Base-by-base conservation (phyloP, 2,329 filamentous ascomycete genomes). In the Trichoderma guizhouense region DNA sequence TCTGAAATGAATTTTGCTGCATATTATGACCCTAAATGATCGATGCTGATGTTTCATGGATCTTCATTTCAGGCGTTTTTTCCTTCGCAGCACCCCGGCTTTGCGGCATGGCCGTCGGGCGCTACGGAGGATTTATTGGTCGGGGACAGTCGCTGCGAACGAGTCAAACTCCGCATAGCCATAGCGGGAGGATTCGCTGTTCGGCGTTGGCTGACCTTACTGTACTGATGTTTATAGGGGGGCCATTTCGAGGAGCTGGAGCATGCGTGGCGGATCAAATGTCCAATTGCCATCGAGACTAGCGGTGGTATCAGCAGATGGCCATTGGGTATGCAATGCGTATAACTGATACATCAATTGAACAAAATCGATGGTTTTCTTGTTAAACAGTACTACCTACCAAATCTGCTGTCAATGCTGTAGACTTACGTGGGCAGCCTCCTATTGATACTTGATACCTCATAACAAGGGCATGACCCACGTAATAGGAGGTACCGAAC, bases 21-120 rank as follows among this genome's bases (percentile, higher is more conserved):
- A 21, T 51, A 51, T n/a, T 21, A 51, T 51, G n/a, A 21, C 43
- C 43, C n/a, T 51, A 21, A 21, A 51, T 51, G 43, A 21, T 14
- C 21, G 5, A 14, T 24, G 58, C 58, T 61, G 32, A 21, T 61
- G 32, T 32, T 61, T 32, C 58, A 14, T 34, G 9, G 30, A 24
- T 60, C 0, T 34, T 60, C 28, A 34, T 60, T 9, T 60, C n/a
- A 21, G 43, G 43, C 39, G 15, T 43, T 43, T 43, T 32, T 32
- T 32, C 3, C 3, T 34, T n/a, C 30, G 11, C 55, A 12, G 28
- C 3, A 34, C 36, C 63, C 63, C 63, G 63, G 63, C 21, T 15
- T 12, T 51, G 63, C 63, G 63, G 63, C 63, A 55, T 55, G 15
- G 43, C 63, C 63, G 63, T 66, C 63, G 47, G 47, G 47, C 43